A percentile compares a stretch with the other conserved stretches of the same genome.
phyloP scores from a whole-genome alignment of 441 rosid genomes.

The Hura crepitans region DNA sequence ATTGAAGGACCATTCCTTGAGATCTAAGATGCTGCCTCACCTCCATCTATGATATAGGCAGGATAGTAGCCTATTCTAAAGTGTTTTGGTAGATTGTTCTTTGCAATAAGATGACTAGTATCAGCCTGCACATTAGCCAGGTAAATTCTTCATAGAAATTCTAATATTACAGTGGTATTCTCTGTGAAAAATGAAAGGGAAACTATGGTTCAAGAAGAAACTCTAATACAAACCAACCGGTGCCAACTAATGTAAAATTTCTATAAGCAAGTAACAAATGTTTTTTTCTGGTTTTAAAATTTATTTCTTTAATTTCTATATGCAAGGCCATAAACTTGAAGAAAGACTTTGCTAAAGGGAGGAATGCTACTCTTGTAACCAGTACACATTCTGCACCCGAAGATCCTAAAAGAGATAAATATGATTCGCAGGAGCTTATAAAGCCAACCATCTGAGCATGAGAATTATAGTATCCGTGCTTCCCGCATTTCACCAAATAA shows the following conservation, averaged over 20 bases:
- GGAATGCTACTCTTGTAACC: no score
- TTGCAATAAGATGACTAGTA: background rate
- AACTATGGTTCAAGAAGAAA: background rate
- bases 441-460: background rate
- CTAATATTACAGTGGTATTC: background rate
- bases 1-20: background rate
- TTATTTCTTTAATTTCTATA: no score
- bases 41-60: background rate
- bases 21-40: constrained; percentile 2
- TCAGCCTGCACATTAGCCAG: background rate
- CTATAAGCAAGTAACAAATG: no score
- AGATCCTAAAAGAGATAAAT: background rate
- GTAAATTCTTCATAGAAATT: constrained; percentile 2
- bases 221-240: no score
- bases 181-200: background rate
- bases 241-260: no score
- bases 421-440: background rate
- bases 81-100: background rate
- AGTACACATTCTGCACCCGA: background rate
- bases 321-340: no score
- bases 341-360: no score
- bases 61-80: background rate
- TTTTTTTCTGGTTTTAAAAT: no score
- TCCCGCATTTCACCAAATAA: no score
- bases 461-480: no score